phyloP scores from a whole-genome alignment of 495 filamentous ascomycete species.

The Penicillium waksmanii region DNA sequence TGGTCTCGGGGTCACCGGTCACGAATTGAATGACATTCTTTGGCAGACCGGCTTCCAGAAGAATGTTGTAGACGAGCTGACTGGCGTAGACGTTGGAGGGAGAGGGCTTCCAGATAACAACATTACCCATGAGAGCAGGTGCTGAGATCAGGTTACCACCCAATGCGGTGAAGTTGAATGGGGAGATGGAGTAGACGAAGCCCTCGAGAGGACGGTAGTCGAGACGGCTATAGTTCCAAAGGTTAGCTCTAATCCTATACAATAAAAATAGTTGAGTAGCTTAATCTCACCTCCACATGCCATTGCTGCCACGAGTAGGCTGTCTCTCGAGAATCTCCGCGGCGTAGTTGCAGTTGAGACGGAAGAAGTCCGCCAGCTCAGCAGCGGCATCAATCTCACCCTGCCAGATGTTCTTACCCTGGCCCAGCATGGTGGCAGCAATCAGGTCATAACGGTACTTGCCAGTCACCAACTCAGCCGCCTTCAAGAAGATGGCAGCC shows the following conservation, averaged over 20 bases:
- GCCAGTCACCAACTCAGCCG: constrained; percentile 81
- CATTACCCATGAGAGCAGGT: constrained; percentile 81
- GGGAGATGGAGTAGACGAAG: constrained; percentile 83
- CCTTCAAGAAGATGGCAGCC: constrained; percentile 91
- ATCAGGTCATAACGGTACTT: constrained; percentile 95
- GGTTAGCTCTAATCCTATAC: not conserved
- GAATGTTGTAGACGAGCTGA: constrained; percentile 76
- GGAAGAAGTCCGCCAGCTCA: constrained; percentile 87
- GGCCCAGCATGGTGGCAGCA: constrained; percentile 91
- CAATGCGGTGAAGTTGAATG: constrained; percentile 91
- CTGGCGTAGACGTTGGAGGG: constrained; percentile 76
- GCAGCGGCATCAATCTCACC: constrained; percentile 95
- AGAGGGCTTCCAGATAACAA: constrained; percentile 88
- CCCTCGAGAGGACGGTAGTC: constrained; percentile 86
- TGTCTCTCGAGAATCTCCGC: constrained; percentile 76
- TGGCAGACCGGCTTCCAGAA: constrained; percentile 86
- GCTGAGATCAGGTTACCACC: constrained; percentile 75
- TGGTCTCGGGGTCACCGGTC: constrained; percentile 73
- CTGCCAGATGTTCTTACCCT: constrained; percentile 98
- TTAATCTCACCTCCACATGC: constrained; percentile 69
- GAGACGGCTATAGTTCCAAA: constrained; percentile 49
- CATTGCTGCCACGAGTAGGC: constrained; percentile 57
- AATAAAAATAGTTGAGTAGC: not conserved
- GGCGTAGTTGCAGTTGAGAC: constrained; percentile 78
- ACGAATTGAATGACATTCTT: constrained; percentile 82